A percentile compares a stretch with the other conserved stretches of the same genome.
Evolutionary conservation across 2,329 filamentous ascomycete species (phyloP).

Genomic region (Colletotrichum tropicicola): DNA sequence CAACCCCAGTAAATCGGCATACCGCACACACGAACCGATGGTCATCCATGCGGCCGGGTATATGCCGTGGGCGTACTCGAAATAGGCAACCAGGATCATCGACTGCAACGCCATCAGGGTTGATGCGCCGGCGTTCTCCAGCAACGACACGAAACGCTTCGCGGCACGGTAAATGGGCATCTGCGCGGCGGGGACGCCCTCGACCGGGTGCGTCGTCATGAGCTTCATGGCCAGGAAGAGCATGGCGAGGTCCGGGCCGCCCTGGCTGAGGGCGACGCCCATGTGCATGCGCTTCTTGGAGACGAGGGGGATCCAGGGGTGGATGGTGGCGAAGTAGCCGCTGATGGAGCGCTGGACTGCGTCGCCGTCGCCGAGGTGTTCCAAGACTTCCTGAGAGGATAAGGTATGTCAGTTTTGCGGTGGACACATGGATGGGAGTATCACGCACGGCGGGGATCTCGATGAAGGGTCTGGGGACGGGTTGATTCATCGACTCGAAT

Average conservation of each 20-base stretch:
- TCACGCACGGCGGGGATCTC: constrained; percentile 47
- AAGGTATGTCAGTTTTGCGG: background rate
- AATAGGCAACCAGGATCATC: constrained; percentile 54
- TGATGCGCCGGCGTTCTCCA: constrained; percentile 52
- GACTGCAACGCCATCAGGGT: constrained; percentile 55
- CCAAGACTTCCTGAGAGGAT: constrained; percentile 44
- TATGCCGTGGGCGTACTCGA: constrained; percentile 57
- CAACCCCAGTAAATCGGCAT: constrained; percentile 55
- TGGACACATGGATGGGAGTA: background rate
- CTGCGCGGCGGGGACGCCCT: constrained; percentile 44
- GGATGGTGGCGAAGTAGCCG: constrained; percentile 53
- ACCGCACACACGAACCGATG: constrained; percentile 52
- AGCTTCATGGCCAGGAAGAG: constrained; percentile 60
- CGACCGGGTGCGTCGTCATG: constrained; percentile 44
- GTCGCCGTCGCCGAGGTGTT: constrained; percentile 46
- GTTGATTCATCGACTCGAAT: constrained; percentile 46
- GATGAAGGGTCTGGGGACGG: constrained; percentile 47
- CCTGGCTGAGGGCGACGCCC: constrained; percentile 50
- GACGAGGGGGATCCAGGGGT: constrained; percentile 58
- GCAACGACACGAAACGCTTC: constrained; percentile 49
- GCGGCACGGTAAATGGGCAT: constrained; percentile 50
- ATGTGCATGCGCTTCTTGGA: constrained; percentile 55
- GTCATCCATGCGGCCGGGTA: constrained; percentile 61
- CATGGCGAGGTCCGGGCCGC: constrained; percentile 54
- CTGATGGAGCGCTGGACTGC: constrained; percentile 47